These are phyloP conservation scores for Ophiostoma pallidulum DNA, from an alignment of 2,329 filamentous ascomycete species.

Conservation along the genomic window DNA sequence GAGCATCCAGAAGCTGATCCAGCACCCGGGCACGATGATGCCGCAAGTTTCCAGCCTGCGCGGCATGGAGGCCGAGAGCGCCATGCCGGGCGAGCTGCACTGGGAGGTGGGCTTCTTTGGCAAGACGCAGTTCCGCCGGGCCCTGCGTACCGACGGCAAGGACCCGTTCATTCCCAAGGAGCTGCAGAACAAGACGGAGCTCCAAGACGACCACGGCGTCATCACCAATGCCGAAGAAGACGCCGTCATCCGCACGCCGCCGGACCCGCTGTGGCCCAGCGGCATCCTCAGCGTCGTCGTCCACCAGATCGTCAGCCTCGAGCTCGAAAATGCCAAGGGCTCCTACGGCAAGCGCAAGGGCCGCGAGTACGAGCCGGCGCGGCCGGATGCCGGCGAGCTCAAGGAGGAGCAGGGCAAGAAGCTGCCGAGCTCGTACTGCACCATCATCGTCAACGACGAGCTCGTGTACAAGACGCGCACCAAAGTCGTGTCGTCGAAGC, in stretches of 20 bases:
- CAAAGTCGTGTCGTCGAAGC: slow-evolving; percentile 88
- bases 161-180: slow-evolving; percentile 66
- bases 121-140: slow-evolving; percentile 78
- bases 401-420: slow-evolving; percentile 74
- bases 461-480: slow-evolving; percentile 85
- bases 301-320: slow-evolving; percentile 91
- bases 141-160: slow-evolving; percentile 78
- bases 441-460: slow-evolving; percentile 81
- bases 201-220: slow-evolving; percentile 81
- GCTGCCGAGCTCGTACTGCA: slow-evolving; percentile 88
- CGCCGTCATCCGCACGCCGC: slow-evolving; percentile 79
- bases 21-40: slow-evolving; percentile 89
- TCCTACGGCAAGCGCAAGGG: slow-evolving; percentile 73
- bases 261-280: slow-evolving; percentile 92
- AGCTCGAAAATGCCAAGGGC: slow-evolving; percentile 84
- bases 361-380: slow-evolving; percentile 80
- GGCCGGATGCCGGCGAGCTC: slow-evolving; percentile 68
- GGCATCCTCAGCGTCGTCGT: slow-evolving; percentile 79
- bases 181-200: slow-evolving; percentile 61
- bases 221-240: slow-evolving; percentile 68
- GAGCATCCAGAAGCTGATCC: slow-evolving; percentile 89
- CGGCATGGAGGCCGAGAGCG: slow-evolving; percentile 72
- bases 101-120: slow-evolving; percentile 96
- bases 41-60: slow-evolving; percentile 74
- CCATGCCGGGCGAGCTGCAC: slow-evolving; percentile 87